Base-by-base conservation (phyloP, 768 basidiomycete genomes). In the Hirschioporus abietinus region DNA sequence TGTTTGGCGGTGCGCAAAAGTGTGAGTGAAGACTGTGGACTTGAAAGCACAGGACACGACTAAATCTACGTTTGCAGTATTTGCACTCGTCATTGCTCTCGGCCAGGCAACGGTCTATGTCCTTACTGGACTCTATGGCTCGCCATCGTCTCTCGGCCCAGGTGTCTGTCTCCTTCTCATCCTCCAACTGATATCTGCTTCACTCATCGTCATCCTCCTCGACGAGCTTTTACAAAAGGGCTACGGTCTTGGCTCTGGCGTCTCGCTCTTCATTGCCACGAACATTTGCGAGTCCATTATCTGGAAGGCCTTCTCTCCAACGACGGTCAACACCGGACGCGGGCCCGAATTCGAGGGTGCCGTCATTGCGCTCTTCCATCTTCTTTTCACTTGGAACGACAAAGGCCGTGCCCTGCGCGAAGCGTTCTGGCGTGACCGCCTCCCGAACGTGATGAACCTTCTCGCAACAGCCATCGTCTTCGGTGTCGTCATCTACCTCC, bases 281-380 rank as follows among this genome's bases (percentile, higher is more conserved):
- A 99, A 99, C 84, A 99, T 99, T 72, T 99, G 96, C 78, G 97
- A 99, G 78, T 93, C 91, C 69, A 99, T 99, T 81, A 88, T 99
- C 75, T 99, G 96, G 96, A 99, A 99, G 75, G 97, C 96, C 1
- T 99, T 99, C 81, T 96, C 94, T 0, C 97, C 97, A 10, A 99
- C 95, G 24, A 98, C 97, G 60, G 80, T 99, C 79, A 99, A 99
- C 86, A 98, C 95, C 34, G 97, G 96, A 52, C 92, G 96, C 69
- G 96, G 96, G 1, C 92, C 96, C 64, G 97, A 99, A 77, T 99
- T 99, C 71, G 96, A 99, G 74, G 97, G 97, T 68, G 97, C 96
- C 42, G 82, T 99, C 71, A 92, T 98, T 71, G 90, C 96, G 1
- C 85, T 99, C 65, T 97, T 99, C 93, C 97, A 99, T 76, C 86